Base-by-base conservation (phyloP, 805 yeast genomes). In the Brettanomyces naardenensis region DNA sequence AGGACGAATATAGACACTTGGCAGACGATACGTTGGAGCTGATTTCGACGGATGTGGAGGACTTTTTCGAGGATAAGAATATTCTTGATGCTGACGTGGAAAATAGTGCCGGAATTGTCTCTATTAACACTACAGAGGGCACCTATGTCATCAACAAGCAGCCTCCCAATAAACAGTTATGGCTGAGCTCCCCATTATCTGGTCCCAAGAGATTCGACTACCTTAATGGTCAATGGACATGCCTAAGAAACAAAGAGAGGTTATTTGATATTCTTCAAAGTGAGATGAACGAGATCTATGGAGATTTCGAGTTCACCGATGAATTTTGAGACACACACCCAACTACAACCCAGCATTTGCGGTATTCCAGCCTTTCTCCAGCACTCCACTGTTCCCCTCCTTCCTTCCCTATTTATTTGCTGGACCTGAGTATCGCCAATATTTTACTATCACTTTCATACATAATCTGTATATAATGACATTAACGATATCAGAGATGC, bases 91-190 rank as follows among this genome's bases (percentile, higher is more conserved):
- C 86, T n/a, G 88, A 83, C 56, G 71, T 80, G 41, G 87, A 92
- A 61, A 71, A 82, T 52, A 64, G 84, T 43, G 71, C 59, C 5
- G 99, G 99, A 6, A 97, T 92, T 6, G 59, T 92, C 61, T 78
- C 90, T 1, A 57, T 92, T 40, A 74, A 68, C 5, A 85, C 90
- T 3, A 73, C 78, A 1, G 65, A 67, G 14, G 97, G 97, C 2
- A 73, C 89, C 0, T 92, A 92, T 55, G 95, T 92, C 21, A 80
- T 92, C 54, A 92, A 92, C 65, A 90, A 88, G 54, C 97, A 92
- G 61, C 98, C 98, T 1, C 97, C 98, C 3, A 92, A 88, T 62
- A 82, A 85, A 61, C 99, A 92, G 58, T 81, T 92, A 22, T 92
- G 99, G 99, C 69, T 90, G 37, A 77, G 94, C 42, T 83, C 95